phyloP scores from a whole-genome alignment of 2,329 filamentous ascomycete genomes.

The Neopestalotiopsis sp. region DNA sequence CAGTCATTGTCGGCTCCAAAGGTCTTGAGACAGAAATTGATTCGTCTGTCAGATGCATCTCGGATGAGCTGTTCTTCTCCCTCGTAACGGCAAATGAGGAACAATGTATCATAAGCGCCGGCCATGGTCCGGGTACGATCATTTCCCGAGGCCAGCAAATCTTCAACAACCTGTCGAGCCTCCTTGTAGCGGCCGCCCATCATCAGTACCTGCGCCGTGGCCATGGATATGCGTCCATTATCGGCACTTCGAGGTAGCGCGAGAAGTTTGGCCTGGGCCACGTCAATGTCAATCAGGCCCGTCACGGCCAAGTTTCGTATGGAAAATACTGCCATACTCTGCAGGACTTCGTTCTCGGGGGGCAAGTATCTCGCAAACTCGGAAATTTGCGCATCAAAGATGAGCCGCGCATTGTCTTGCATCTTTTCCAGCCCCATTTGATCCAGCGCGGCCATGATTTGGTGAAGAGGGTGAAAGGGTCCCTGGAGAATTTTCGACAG shows the following conservation, averaged over 20 bases:
- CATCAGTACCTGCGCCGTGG: conserved; percentile 1
- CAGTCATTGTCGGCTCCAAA: conserved; percentile 13
- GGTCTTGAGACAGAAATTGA: conserved; percentile 11
- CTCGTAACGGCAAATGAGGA: conserved; percentile 9
- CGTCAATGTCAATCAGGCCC: conserved; percentile 10
- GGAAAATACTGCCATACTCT: conserved; percentile 9
- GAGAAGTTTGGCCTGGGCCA: background rate
- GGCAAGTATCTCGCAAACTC: conserved; percentile 13
- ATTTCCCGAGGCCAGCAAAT: background rate
- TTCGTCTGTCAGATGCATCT: conserved; percentile 9
- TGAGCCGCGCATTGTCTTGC: conserved; percentile 8
- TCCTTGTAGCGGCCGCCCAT: conserved; percentile 9
- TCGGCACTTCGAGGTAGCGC: background rate
- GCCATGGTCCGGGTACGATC: conserved; percentile 8
- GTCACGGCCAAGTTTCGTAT: conserved; percentile 7
- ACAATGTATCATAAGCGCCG: conserved; percentile 9
- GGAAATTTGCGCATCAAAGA: conserved; percentile 10
- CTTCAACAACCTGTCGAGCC: conserved; percentile 4
- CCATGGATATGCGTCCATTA: conserved; percentile 11
- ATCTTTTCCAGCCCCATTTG: conserved; percentile 5
- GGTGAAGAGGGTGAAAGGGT: conserved; percentile 11
- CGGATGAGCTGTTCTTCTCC: conserved; percentile 9
- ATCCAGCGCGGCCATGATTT: conserved; percentile 7
- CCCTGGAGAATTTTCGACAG: conserved; percentile 11
- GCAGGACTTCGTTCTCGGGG: background rate